Conservation (phyloP, 345 rosid genomes). For the Acer negundo region DNA sequence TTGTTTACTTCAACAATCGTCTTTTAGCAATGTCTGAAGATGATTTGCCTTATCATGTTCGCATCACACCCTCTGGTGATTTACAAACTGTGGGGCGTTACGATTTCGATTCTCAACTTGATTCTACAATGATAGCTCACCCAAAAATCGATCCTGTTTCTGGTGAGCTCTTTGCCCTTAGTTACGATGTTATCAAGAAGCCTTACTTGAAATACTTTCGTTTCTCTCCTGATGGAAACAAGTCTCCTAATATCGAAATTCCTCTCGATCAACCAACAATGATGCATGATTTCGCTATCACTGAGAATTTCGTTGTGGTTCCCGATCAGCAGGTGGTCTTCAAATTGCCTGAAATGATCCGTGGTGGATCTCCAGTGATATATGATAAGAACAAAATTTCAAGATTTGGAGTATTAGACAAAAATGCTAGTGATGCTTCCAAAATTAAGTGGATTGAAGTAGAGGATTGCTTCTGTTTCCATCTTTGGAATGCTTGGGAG, state of each 20-base stretch:
- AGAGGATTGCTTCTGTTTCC: constrained; percentile 90
- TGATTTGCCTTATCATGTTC: constrained; percentile 81
- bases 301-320: constrained; percentile 71
- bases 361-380: constrained; percentile 84
- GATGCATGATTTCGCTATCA: constrained; percentile 90
- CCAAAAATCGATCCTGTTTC: constrained; percentile 81
- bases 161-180: constrained; percentile 68
- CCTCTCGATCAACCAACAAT: constrained; percentile 71
- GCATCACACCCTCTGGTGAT: constrained; percentile 58
- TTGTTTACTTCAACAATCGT: constrained; percentile 67
- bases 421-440: constrained; percentile 49
- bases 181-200: constrained; percentile 79
- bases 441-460: constrained; percentile 66
- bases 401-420: constrained; percentile 74
- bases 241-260: constrained; percentile 71
- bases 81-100: constrained; percentile 69
- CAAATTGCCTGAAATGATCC: constrained; percentile 73
- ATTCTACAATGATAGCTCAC: constrained; percentile 87
- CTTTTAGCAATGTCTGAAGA: constrained; percentile 92
- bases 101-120: constrained; percentile 57
- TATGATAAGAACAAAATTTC: constrained; percentile 73
- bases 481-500: constrained; percentile 96
- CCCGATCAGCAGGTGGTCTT: constrained; percentile 93
- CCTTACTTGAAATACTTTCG: constrained; percentile 78
- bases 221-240: constrained; percentile 61